A percentile compares a stretch with the other conserved stretches of the same genome.
Evolutionary conservation across 257 asterid genomes (phyloP).

Genomic region (Ophiorrhiza pumila): DNA sequence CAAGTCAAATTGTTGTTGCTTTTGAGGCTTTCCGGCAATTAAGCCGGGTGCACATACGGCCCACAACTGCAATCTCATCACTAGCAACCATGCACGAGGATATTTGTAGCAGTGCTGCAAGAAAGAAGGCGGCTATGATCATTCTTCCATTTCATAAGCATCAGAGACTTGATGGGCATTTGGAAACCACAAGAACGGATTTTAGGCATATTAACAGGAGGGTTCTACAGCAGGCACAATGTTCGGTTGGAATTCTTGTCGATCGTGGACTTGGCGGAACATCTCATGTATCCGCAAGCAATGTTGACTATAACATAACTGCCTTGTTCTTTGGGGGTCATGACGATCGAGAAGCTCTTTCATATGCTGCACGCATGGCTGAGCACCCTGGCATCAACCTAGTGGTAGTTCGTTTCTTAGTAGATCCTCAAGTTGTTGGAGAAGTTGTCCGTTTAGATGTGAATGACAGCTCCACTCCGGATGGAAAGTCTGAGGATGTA

Average conservation of each 20-base stretch:
- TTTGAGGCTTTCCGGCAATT: constrained; percentile 53
- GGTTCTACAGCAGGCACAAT: constrained; percentile 41
- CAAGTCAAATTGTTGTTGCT: constrained; percentile 43
- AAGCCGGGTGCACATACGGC: constrained; percentile 45
- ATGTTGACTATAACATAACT: constrained; percentile 34
- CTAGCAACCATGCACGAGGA: constrained; percentile 53
- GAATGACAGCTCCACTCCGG: background rate
- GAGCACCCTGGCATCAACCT: constrained; percentile 52
- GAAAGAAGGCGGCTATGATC: constrained; percentile 32
- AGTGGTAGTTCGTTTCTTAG: constrained; percentile 33
- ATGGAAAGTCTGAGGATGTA: constrained; percentile 25
- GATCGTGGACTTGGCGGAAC: constrained; percentile 57
- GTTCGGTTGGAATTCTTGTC: constrained; percentile 47
- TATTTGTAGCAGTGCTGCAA: constrained; percentile 36
- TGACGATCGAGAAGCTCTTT: constrained; percentile 55
- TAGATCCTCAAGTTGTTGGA: constrained; percentile 30
- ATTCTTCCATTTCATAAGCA: constrained; percentile 55
- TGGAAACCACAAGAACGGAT: constrained; percentile 43
- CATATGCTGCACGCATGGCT: constrained; percentile 53
- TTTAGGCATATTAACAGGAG: constrained; percentile 34
- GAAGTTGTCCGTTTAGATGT: constrained; percentile 21
- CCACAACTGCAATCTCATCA: constrained; percentile 51
- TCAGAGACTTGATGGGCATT: constrained; percentile 41
- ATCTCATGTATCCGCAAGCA: constrained; percentile 48
- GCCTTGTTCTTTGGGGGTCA: constrained; percentile 55